Conservation (phyloP, 2,329 filamentous ascomycete species). For the Reticulascus tulasneorum region DNA sequence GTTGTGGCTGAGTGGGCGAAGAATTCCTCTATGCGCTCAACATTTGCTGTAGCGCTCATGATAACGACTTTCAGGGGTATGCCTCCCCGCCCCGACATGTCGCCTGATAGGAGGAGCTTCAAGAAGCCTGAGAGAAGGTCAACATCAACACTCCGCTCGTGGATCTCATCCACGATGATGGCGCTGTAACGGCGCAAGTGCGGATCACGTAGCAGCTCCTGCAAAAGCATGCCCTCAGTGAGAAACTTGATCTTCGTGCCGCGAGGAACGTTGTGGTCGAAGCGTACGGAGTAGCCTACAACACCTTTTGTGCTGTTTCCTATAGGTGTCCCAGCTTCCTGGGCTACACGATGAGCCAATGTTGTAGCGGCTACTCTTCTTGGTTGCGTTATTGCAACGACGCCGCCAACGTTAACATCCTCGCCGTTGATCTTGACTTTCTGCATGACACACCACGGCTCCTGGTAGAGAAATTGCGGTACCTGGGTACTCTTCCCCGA, state of each 20-base stretch:
- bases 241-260: conserved; percentile 88
- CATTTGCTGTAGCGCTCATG: conserved; percentile 96
- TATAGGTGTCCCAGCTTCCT: conserved; percentile 62
- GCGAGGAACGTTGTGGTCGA: conserved; percentile 80
- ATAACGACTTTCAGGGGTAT: conserved; percentile 81
- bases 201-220: conserved; percentile 87
- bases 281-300: conserved; percentile 92
- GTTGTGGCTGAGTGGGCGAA: conserved; percentile 47
- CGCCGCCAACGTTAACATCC: conserved; percentile 61
- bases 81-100: conserved; percentile 63
- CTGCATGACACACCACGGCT: conserved; percentile 71
- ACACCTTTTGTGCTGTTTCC: conserved; percentile 37
- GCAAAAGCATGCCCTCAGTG: conserved; percentile 92
- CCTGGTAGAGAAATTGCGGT: conserved; percentile 77
- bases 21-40: conserved; percentile 72
- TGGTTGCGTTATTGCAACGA: conserved; percentile 92
- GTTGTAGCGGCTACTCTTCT: conserved; percentile 91
- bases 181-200: conserved; percentile 81
- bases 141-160: conserved; percentile 92
- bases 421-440: conserved; percentile 43
- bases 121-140: conserved; percentile 88
- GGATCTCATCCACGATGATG: conserved; percentile 91
- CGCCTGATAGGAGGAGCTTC: conserved; percentile 65
- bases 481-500: conserved; percentile 97
- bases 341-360: conserved; percentile 80